phyloP scores from a whole-genome alignment of 805 yeast species.

The Komagataella populi region DNA sequence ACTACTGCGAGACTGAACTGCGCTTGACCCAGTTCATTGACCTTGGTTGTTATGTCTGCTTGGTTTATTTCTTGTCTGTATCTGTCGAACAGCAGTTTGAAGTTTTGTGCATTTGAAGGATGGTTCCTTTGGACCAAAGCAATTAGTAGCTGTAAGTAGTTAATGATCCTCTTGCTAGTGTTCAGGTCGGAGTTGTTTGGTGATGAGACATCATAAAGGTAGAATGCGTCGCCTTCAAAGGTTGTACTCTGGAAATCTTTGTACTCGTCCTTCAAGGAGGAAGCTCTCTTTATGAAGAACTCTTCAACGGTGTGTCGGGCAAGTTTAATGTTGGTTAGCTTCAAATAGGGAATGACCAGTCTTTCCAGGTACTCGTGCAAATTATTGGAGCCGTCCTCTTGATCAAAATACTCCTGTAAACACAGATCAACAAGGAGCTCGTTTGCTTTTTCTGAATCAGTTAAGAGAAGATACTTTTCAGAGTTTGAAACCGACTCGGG shows the following conservation, averaged over 20 bases:
- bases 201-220: conserved; percentile 8
- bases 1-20: conserved; percentile 20
- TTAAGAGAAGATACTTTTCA: conserved; percentile 15
- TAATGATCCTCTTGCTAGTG: conserved; percentile 29
- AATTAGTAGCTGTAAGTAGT: conserved; percentile 57
- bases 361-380: conserved; percentile 23
- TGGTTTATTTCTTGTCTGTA: conserved; percentile 12
- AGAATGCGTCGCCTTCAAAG: conserved; percentile 5
- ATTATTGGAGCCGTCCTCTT: conserved; percentile 14
- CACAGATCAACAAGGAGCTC: conserved; percentile 20
- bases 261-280: conserved; percentile 12
- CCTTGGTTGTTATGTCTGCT: conserved; percentile 9
- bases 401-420: conserved; percentile 17
- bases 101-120: conserved; percentile 22
- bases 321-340: conserved; percentile 51
- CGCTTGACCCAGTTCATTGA: conserved; percentile 15
- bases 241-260: conserved; percentile 1
- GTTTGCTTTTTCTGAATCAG: conserved; percentile 8
- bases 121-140: conserved; percentile 36
- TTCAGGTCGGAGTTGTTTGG: neutral
- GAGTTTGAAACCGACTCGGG: conserved; percentile 11
- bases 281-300: conserved; percentile 3
- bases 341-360: conserved; percentile 63
- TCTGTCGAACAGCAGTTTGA: conserved; percentile 30
- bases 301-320: conserved; percentile 21